Evolutionary conservation across 306 rosid species (phyloP).

Genomic region (Rosa chinensis): DNA sequence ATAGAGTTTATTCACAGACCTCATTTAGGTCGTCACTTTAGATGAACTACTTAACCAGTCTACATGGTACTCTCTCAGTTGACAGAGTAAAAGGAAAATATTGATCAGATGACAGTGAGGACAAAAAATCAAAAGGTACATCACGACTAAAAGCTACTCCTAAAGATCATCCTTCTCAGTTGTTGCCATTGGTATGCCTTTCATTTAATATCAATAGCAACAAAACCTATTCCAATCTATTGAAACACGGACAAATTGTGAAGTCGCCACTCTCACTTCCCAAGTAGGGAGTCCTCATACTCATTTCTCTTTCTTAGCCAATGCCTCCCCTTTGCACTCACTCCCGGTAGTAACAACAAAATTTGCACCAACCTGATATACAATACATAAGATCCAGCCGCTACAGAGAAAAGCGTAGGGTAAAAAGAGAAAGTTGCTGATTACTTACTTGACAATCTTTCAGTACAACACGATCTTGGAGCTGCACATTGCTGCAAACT

Average conservation of each 20-base stretch:
- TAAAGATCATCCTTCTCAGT: slow-evolving; percentile 14
- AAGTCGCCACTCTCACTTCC: slow-evolving; percentile 8
- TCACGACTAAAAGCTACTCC: background rate
- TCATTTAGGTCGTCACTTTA: background rate
- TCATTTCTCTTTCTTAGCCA: slow-evolving; percentile 79
- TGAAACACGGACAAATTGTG: slow-evolving; percentile 14
- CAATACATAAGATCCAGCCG: slow-evolving; percentile 27
- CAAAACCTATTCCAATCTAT: slow-evolving; percentile 44
- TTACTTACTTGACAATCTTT: slow-evolving; percentile 96
- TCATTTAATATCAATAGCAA: slow-evolving; percentile 23
- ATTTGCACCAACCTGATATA: slow-evolving; percentile 81
- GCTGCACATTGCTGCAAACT: slow-evolving; percentile 90
- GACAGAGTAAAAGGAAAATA: background rate
- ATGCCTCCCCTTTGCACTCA: slow-evolving; percentile 91
- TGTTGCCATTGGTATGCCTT: slow-evolving; percentile 29
- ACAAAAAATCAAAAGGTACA: background rate
- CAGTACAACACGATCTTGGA: slow-evolving; percentile 83
- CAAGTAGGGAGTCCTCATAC: slow-evolving; percentile 3
- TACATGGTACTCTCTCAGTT: background rate
- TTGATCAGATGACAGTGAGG: background rate
- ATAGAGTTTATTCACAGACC: background rate
- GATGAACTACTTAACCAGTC: background rate
- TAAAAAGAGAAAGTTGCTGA: background rate
- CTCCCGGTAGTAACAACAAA: slow-evolving; percentile 85
- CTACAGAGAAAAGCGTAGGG: background rate